These are phyloP conservation scores for Penicillium lagena DNA, from an alignment of 495 filamentous ascomycete species.

Conservation along the genomic window DNA sequence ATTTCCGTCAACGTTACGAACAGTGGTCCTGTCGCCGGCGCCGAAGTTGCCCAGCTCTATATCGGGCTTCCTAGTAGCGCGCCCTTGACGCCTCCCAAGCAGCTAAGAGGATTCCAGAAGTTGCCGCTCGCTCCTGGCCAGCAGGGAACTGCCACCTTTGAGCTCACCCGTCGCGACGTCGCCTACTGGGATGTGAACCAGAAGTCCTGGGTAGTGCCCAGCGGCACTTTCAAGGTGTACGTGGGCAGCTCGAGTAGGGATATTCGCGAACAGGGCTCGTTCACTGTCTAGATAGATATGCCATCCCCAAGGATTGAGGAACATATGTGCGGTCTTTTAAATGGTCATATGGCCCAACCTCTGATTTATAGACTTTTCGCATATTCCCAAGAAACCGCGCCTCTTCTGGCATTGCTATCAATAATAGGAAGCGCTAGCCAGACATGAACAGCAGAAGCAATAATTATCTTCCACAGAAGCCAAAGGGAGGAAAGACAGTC, in stretches of 20 bases:
- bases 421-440: too few relatives aligned
- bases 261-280: conserved; percentile 13
- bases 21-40: conserved; percentile 41
- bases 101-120: conserved; percentile 60
- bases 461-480: too few relatives aligned
- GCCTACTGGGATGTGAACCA: conserved; percentile 57
- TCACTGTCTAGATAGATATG: conserved; percentile 1
- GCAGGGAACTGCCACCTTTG: conserved; percentile 42
- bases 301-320: too few relatives aligned
- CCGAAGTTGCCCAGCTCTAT: conserved; percentile 62
- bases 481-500: too few relatives aligned
- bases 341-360: too few relatives aligned
- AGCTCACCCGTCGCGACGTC: conserved; percentile 55
- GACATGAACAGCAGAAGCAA: too few relatives aligned
- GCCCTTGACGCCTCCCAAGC: conserved; percentile 14
- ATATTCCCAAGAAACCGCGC: too few relatives aligned
- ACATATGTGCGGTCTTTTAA: too few relatives aligned
- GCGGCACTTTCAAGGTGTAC: conserved; percentile 32
- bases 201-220: conserved; percentile 61
- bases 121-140: conserved; percentile 33
- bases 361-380: too few relatives aligned
- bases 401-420: too few relatives aligned
- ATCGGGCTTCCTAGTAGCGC: conserved; percentile 43
- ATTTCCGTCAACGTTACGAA: conserved; percentile 44
- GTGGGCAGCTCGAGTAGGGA: conserved; percentile 50